Conservation (phyloP, 192 early-diverging fungal genomes). For the Cetraspora pellucida region DNA sequence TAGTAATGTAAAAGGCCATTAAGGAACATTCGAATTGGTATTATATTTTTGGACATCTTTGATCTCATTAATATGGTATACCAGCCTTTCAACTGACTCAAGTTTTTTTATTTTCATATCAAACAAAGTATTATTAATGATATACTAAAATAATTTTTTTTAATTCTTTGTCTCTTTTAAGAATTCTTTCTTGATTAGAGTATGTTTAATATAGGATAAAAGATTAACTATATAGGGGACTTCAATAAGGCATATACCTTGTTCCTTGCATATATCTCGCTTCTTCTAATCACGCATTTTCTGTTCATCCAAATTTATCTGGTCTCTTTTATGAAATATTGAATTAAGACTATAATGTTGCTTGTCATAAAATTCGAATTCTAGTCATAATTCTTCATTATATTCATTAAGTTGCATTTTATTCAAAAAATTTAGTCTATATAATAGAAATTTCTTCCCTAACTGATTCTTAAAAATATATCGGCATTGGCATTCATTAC, state of each 20-base stretch:
- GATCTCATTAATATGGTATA: neutral
- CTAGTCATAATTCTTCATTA: neutral
- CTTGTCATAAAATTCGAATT: neutral
- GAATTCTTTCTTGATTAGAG: neutral
- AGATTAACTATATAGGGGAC: neutral
- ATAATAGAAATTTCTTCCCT: neutral
- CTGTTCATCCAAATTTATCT: neutral
- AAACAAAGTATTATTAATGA: neutral
- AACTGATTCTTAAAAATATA: neutral
- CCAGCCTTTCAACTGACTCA: neutral
- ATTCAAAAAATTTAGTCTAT: neutral
- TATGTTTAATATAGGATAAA: neutral
- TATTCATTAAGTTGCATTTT: neutral
- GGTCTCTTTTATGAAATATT: constrained; percentile 5
- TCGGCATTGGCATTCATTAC: neutral
- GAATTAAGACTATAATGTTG: constrained; percentile 18
- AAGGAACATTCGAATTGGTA: neutral
- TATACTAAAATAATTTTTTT: too few relatives aligned
- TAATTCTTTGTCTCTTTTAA: neutral
- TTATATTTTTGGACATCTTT: neutral
- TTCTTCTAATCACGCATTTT: neutral
- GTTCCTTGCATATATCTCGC: constrained; percentile 12
- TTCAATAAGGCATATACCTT: constrained; percentile 9
- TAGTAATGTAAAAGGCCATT: neutral
- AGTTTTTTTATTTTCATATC: neutral